phyloP scores from a whole-genome alignment of 176 grass and related monocot species.

The Tuctoria greenei region DNA sequence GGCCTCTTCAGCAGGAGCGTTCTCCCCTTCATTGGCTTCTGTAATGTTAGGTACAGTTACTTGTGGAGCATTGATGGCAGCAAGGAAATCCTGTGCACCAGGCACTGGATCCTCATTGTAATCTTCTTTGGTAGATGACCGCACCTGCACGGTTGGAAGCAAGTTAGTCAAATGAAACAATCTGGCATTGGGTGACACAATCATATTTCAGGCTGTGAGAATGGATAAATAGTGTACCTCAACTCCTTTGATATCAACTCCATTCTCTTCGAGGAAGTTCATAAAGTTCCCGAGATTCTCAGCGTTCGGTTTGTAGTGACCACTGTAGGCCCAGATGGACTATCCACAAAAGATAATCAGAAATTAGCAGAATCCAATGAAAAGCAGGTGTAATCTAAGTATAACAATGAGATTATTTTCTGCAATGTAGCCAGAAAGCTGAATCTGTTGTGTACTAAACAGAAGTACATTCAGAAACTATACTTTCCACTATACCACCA shows the following conservation, averaged over 20 bases:
- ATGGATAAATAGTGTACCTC: constrained; percentile 46
- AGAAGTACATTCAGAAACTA: background rate
- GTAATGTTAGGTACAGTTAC: constrained; percentile 18
- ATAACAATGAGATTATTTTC: background rate
- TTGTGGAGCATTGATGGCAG: constrained; percentile 25
- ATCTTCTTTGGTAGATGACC: constrained; percentile 63
- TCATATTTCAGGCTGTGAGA: background rate
- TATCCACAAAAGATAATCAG: background rate
- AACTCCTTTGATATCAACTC: constrained; percentile 59
- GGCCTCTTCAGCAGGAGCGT: constrained; percentile 25
- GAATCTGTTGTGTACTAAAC: background rate
- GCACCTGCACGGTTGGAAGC: constrained; percentile 45
- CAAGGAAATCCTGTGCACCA: background rate
- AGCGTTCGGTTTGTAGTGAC: constrained; percentile 79
- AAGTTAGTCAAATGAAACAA: constrained; percentile 10
- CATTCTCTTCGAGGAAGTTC: constrained; percentile 64
- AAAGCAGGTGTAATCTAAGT: background rate
- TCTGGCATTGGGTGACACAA: background rate
- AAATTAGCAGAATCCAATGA: constrained; percentile 7
- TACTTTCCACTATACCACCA: background rate
- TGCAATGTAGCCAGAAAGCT: background rate
- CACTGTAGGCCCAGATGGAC: constrained; percentile 86
- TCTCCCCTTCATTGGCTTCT: constrained; percentile 3
- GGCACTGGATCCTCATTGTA: constrained; percentile 55
- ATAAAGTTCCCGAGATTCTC: constrained; percentile 66